Evolutionary conservation across 768 basidiomycete species (phyloP).

Genomic region (Rickenella mellea): DNA sequence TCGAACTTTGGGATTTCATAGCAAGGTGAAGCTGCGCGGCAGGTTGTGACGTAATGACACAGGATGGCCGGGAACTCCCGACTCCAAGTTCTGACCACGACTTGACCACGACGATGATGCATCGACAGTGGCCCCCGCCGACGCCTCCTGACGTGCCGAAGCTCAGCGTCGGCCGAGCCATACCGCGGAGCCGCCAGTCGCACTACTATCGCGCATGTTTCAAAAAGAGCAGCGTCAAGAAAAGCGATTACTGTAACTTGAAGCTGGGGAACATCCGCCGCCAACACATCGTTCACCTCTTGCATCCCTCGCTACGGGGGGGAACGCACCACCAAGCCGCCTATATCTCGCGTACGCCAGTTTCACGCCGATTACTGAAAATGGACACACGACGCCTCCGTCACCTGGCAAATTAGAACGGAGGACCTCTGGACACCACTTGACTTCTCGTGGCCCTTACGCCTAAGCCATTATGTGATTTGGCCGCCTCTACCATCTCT

Average conservation of each 20-base stretch:
- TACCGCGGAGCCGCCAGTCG: constrained; percentile 48
- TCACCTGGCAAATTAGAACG: constrained; percentile 14
- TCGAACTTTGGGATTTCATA: no score
- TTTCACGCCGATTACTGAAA: constrained; percentile 28
- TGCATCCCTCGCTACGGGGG: constrained; percentile 14
- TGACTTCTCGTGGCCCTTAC: constrained; percentile 40
- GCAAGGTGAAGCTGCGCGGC: no score
- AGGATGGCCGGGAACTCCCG: no score
- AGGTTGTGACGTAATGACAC: no score
- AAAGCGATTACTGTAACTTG: no score
- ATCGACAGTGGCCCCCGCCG: constrained; percentile 10
- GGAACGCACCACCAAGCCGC: constrained; percentile 25
- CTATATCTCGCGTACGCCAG: constrained; percentile 61
- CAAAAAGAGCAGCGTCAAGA: constrained; percentile 17
- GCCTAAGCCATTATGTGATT: constrained; percentile 67
- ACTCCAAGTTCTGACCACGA: no score
- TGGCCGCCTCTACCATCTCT: constrained; percentile 35
- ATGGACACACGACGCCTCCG: constrained; percentile 10
- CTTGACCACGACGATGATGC: not conserved
- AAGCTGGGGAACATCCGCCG: constrained; percentile 24
- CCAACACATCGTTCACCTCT: constrained; percentile 18
- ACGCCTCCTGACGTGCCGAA: constrained; percentile 47
- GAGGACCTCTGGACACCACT: constrained; percentile 21
- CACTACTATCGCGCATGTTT: constrained; percentile 69
- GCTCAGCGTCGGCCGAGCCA: constrained; percentile 56